A percentile compares a stretch with the other conserved stretches of the same genome.
Evolutionary conservation across 768 basidiomycete genomes (phyloP).

Genomic region (Russula sp.): DNA sequence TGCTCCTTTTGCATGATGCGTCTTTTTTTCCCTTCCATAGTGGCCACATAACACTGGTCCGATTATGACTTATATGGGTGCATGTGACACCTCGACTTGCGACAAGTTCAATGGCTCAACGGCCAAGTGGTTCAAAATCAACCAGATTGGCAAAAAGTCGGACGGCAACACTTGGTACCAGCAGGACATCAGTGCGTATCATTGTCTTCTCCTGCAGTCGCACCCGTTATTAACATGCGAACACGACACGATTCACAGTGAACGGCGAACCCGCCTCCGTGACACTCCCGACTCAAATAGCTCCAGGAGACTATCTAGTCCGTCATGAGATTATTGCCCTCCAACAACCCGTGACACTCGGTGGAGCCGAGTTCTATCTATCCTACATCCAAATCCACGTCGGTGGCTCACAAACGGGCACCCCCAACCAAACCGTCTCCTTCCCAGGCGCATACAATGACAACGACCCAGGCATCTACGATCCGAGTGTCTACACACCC

Average conservation of each 20-base stretch:
- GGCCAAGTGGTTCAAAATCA: conserved; percentile 71
- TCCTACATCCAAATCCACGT: conserved; percentile 59
- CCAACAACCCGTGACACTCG: conserved; percentile 53
- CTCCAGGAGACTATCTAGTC: conserved; percentile 69
- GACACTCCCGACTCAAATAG: conserved; percentile 45
- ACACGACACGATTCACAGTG: conserved; percentile 24
- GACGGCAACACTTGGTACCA: conserved; percentile 36
- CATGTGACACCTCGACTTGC: conserved; percentile 54
- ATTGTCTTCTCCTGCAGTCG: background rate
- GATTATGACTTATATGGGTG: conserved; percentile 70
- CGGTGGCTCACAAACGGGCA: conserved; percentile 51
- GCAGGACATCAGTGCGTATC: conserved; percentile 34
- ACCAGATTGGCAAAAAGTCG: conserved; percentile 34
- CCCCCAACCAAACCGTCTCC: conserved; percentile 54
- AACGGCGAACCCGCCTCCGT: conserved; percentile 32
- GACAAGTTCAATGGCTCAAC: conserved; percentile 55
- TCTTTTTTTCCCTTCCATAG: conserved; percentile 28
- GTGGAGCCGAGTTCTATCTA: conserved; percentile 80
- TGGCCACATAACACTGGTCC: conserved; percentile 66
- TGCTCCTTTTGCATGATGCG: background rate
- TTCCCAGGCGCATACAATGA: conserved; percentile 75
- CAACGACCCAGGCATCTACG: conserved; percentile 67
- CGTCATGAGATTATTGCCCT: conserved; percentile 80
- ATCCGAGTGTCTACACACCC: too few species aligned
- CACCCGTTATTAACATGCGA: background rate